These are phyloP conservation scores for Pythium apleroticum DNA, from an alignment of 352 stramenopile species.

Conservation along the genomic window DNA sequence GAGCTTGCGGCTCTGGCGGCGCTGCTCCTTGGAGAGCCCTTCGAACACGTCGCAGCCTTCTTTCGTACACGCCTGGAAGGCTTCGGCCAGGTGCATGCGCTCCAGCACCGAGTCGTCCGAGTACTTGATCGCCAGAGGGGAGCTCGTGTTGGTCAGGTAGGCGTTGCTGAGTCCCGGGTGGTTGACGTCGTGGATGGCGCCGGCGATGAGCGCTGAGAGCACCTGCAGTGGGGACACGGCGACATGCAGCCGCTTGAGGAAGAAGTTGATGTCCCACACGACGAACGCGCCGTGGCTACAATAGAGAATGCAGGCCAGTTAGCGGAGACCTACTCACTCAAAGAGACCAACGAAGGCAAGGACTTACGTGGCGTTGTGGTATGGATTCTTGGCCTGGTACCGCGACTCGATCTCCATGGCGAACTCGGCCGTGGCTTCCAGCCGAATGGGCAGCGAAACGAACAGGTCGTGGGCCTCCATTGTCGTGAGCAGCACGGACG, in stretches of 20 bases:
- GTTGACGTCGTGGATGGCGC: constrained; percentile 91
- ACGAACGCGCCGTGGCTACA: constrained; percentile 66
- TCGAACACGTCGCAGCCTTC: constrained; percentile 74
- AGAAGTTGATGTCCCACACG: constrained; percentile 72
- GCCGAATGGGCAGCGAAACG: constrained; percentile 44
- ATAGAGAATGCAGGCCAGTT: constrained; percentile 7
- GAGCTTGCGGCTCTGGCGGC: constrained; percentile 53
- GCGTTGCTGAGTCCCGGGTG: constrained; percentile 92
- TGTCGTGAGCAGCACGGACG: constrained; percentile 60
- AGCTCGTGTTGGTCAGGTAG: constrained; percentile 85
- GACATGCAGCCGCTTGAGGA: constrained; percentile 49
- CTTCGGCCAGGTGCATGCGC: constrained; percentile 71
- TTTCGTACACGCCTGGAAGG: constrained; percentile 66
- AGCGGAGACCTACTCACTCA: constrained; percentile 1
- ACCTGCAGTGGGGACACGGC: constrained; percentile 45
- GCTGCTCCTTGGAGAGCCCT: constrained; percentile 48
- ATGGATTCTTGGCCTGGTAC: constrained; percentile 74
- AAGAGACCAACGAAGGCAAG: neutral
- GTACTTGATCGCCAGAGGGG: constrained; percentile 90
- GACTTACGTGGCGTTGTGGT: constrained; percentile 75
- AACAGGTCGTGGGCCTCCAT: constrained; percentile 69
- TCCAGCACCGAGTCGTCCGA: constrained; percentile 93
- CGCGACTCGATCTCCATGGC: constrained; percentile 61
- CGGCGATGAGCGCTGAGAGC: constrained; percentile 87
- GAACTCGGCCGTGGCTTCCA: constrained; percentile 57